phyloP scores from a whole-genome alignment of 2,329 filamentous ascomycete genomes.

The Colletotrichum paranaense region DNA sequence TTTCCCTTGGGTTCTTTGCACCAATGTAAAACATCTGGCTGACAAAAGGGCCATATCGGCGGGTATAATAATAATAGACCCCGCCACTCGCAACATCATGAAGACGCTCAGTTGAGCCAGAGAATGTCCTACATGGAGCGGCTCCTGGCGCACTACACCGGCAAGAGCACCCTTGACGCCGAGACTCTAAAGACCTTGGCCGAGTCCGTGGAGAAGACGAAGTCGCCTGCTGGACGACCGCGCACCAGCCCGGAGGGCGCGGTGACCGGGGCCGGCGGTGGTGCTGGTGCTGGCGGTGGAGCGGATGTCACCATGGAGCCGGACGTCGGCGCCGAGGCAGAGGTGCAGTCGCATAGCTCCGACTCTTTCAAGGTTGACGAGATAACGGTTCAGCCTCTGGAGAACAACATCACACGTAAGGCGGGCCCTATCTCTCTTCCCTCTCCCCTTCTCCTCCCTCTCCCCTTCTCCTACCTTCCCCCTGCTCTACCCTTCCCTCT shows the following conservation, averaged over 20 bases:
- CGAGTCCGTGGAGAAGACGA: constrained; percentile 51
- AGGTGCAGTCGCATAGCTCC: constrained; percentile 25
- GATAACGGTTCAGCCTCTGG: constrained; percentile 53
- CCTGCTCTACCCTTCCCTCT: background rate
- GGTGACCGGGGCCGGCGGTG: background rate
- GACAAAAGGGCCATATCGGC: constrained; percentile 10
- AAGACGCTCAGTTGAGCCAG: constrained; percentile 35
- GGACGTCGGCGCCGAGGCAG: constrained; percentile 17
- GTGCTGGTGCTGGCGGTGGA: background rate
- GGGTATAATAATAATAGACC: constrained; percentile 2
- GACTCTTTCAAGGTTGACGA: constrained; percentile 30
- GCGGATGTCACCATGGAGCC: constrained; percentile 7
- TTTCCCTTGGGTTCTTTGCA: constrained; percentile 1
- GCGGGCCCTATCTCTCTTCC: background rate
- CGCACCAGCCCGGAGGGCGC: constrained; percentile 7
- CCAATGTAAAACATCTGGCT: constrained; percentile 25
- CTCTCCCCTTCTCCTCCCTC: background rate
- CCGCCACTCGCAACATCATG: constrained; percentile 26
- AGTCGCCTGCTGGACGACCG: constrained; percentile 30
- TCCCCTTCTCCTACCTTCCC: background rate
- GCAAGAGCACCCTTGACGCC: constrained; percentile 55
- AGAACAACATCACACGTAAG: constrained; percentile 55
- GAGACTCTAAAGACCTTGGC: constrained; percentile 54
- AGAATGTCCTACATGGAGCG: constrained; percentile 53
- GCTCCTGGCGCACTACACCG: constrained; percentile 58